Evolutionary conservation across 2,329 filamentous ascomycete species (phyloP).

Genomic region (Penicillium expansum): DNA sequence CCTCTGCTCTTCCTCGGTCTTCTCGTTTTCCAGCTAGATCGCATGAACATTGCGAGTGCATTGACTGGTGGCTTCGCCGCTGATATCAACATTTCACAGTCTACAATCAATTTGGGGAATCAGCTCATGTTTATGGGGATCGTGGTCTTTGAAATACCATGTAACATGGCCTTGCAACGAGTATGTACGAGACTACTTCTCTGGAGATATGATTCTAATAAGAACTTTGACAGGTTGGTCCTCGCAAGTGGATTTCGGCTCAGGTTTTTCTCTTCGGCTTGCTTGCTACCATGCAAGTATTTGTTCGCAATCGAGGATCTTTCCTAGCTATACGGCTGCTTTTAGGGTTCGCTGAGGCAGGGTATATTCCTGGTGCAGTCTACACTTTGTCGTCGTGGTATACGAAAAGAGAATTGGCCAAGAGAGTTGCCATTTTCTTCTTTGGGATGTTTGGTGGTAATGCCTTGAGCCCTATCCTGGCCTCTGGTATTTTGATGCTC

Average conservation of each 20-base stretch:
- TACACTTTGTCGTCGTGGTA: not conserved
- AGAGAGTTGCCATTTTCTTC: not conserved
- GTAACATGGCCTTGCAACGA: not conserved
- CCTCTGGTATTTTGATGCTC: not conserved
- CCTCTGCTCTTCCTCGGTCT: conserved; percentile 1
- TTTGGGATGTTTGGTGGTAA: conserved; percentile 1
- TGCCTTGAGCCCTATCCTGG: not conserved
- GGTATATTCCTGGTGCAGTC: not conserved
- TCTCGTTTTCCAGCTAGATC: not conserved
- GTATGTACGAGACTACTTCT: not conserved
- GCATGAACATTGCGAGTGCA: not conserved
- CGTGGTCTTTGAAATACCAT: not conserved
- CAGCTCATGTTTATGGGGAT: not conserved
- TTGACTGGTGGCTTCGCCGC: not conserved
- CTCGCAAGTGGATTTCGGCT: not conserved
- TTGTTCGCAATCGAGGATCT: not conserved
- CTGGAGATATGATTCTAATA: not conserved
- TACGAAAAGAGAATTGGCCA: not conserved
- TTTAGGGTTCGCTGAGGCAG: not conserved
- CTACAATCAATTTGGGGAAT: not conserved
- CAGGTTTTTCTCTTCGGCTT: not conserved
- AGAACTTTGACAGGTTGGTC: not conserved
- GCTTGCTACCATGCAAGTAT: not conserved
- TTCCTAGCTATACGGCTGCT: not conserved
- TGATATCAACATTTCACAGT: not conserved